Evolutionary conservation across 2,329 filamentous ascomycete species (phyloP).

Genomic region (Colletotrichum simmondsii): DNA sequence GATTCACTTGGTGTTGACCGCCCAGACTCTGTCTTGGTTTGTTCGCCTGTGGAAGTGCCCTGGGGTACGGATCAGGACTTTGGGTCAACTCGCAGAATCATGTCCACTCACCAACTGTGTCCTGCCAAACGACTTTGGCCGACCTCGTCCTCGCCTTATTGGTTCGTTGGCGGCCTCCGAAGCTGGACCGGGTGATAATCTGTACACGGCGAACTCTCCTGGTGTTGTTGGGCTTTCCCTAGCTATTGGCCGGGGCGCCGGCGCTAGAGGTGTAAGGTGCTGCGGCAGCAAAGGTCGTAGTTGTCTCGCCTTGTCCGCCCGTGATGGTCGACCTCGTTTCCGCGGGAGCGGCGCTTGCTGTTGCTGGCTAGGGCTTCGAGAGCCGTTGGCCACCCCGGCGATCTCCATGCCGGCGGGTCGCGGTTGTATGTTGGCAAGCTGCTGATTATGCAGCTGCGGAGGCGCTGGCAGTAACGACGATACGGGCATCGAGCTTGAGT

Average conservation of each 20-base stretch:
- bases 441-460: constrained; percentile 18
- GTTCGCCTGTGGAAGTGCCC: constrained; percentile 1
- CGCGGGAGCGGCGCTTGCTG: constrained; percentile 32
- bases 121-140: constrained; percentile 22
- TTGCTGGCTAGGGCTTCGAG: constrained; percentile 8
- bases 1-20: constrained; percentile 11
- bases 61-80: not conserved
- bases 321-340: constrained; percentile 58
- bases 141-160: constrained; percentile 14
- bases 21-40: constrained; percentile 5
- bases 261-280: constrained; percentile 44
- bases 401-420: constrained; percentile 17
- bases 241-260: constrained; percentile 5
- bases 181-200: constrained; percentile 14
- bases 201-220: constrained; percentile 18
- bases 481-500: constrained; percentile 16
- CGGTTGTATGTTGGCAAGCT: constrained; percentile 37
- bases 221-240: constrained; percentile 25
- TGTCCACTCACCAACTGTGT: constrained; percentile 3
- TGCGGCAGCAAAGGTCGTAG: constrained; percentile 46
- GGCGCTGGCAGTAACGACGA: constrained; percentile 20
- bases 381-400: not conserved
- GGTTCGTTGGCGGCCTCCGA: not conserved
- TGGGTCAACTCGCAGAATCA: not conserved
- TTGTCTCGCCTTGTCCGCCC: constrained; percentile 52